Percentiles rank a stretch among this genome's conserved stretches.
These are phyloP conservation scores for Musa itinerans DNA, from an alignment of 176 grass and related monocot species.

Conservation along the genomic window DNA sequence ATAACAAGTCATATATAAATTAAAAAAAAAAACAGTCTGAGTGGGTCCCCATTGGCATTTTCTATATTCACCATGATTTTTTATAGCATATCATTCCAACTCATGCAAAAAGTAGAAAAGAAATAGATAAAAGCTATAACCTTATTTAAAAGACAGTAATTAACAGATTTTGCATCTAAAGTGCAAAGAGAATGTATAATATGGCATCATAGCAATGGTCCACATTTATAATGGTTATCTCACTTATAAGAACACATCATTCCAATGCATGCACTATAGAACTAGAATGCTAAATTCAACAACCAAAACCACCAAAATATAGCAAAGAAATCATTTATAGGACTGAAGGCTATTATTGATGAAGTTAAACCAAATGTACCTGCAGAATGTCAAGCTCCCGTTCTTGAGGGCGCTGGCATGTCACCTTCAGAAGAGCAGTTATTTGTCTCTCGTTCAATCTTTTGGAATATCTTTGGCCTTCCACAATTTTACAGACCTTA, in stretches of 20 bases:
- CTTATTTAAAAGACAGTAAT: no score
- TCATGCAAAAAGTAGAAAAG: no score
- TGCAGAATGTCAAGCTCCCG: conserved; percentile 73
- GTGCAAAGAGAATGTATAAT: no score
- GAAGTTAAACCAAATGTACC: conserved; percentile 24
- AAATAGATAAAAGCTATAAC: no score
- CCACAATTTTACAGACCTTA: conserved; percentile 95
- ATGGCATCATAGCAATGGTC: no score
- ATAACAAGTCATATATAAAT: background rate
- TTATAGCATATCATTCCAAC: no score
- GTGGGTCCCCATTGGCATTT: no score
- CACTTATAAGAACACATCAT: background rate
- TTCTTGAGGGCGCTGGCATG: conserved; percentile 69
- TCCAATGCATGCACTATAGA: background rate
- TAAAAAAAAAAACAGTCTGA: no score
- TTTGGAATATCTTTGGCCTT: conserved; percentile 87
- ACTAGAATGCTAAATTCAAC: background rate
- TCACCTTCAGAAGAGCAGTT: conserved; percentile 69
- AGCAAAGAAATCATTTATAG: no score
- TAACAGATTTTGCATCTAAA: no score
- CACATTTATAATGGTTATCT: no score
- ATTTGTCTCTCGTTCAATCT: conserved; percentile 85
- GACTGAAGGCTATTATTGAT: background rate
- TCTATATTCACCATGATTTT: no score
- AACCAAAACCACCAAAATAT: background rate